These are phyloP conservation scores for Diddensiella santjacobensis DNA, from an alignment of 805 yeast species.

Conservation along the genomic window DNA sequence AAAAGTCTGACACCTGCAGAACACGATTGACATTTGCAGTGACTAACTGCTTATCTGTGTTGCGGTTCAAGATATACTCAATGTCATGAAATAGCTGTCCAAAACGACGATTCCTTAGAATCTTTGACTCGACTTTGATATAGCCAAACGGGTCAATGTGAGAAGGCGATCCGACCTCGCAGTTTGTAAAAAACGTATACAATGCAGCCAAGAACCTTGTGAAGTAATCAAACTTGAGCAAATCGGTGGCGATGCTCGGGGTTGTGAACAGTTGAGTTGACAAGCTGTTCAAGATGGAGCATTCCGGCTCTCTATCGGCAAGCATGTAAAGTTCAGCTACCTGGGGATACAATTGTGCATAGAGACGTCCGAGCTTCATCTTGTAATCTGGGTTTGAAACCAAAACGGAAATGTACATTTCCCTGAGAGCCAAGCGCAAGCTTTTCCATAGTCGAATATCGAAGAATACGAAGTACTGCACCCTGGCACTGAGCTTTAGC, in stretches of 20 bases:
- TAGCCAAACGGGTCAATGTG: constrained; percentile 35
- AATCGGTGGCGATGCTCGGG: constrained; percentile 68
- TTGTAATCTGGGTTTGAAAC: constrained; percentile 58
- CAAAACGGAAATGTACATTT: constrained; percentile 59
- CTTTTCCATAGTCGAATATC: constrained; percentile 73
- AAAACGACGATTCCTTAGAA: constrained; percentile 67
- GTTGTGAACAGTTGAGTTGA: constrained; percentile 88
- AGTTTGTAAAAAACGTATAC: constrained; percentile 57
- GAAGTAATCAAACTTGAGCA: constrained; percentile 61
- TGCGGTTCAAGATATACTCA: constrained; percentile 71
- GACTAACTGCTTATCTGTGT: constrained; percentile 49
- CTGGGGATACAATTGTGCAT: constrained; percentile 77
- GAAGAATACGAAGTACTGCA: constrained; percentile 56
- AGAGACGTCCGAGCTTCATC: constrained; percentile 64
- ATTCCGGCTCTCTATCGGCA: constrained; percentile 85
- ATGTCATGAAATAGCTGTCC: constrained; percentile 77
- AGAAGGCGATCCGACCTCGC: constrained; percentile 45
- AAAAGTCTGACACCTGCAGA: constrained; percentile 58
- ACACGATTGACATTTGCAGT: constrained; percentile 45
- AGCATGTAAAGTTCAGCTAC: constrained; percentile 65
- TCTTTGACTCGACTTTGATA: constrained; percentile 36
- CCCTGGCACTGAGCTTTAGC: constrained; percentile 34
- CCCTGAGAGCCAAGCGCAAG: constrained; percentile 55
- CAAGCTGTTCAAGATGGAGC: constrained; percentile 65
- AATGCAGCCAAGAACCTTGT: constrained; percentile 59